phyloP scores from a whole-genome alignment of 805 yeast genomes.

The Spathaspora sp. region DNA sequence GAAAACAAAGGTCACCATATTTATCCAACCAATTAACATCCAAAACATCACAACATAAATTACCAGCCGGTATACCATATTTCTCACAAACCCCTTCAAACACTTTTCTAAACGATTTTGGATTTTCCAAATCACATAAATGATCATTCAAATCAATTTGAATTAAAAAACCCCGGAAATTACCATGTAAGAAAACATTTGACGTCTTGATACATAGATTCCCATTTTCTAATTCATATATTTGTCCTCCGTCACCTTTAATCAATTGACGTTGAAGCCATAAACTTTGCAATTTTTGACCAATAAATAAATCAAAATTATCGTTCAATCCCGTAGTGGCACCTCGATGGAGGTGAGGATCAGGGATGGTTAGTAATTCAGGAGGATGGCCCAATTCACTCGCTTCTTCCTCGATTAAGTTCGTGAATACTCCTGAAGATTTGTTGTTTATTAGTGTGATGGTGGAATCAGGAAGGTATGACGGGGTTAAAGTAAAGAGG shows the following conservation, averaged over 20 bases:
- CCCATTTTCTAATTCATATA: slow-evolving; percentile 54
- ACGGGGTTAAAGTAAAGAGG: slow-evolving; percentile 48
- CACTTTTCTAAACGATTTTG: slow-evolving; percentile 11
- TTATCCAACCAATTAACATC: slow-evolving; percentile 22
- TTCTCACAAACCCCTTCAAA: slow-evolving; percentile 25
- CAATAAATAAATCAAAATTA: slow-evolving; percentile 52
- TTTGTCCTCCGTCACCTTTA: slow-evolving; percentile 72
- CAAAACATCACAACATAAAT: slow-evolving; percentile 28
- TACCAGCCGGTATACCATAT: slow-evolving; percentile 39
- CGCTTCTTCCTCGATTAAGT: slow-evolving; percentile 29
- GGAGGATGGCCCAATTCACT: slow-evolving; percentile 10
- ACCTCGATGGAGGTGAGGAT: slow-evolving; percentile 42
- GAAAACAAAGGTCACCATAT: slow-evolving; percentile 39
- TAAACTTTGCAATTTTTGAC: slow-evolving; percentile 57
- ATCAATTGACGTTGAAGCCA: slow-evolving; percentile 70
- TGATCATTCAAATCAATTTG: slow-evolving; percentile 44
- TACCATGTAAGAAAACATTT: slow-evolving; percentile 71
- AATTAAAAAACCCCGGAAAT: slow-evolving; percentile 65
- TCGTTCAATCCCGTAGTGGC: slow-evolving; percentile 56
- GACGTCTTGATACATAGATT: slow-evolving; percentile 57
- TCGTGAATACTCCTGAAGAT: slow-evolving; percentile 33
- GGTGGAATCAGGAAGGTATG: slow-evolving; percentile 45
- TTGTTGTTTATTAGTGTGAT: slow-evolving; percentile 47
- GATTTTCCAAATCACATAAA: slow-evolving; percentile 11
- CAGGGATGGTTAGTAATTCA: slow-evolving; percentile 25